Base-by-base conservation (phyloP, 352 stramenopile genomes). In the Thraustochytrium striatum region DNA sequence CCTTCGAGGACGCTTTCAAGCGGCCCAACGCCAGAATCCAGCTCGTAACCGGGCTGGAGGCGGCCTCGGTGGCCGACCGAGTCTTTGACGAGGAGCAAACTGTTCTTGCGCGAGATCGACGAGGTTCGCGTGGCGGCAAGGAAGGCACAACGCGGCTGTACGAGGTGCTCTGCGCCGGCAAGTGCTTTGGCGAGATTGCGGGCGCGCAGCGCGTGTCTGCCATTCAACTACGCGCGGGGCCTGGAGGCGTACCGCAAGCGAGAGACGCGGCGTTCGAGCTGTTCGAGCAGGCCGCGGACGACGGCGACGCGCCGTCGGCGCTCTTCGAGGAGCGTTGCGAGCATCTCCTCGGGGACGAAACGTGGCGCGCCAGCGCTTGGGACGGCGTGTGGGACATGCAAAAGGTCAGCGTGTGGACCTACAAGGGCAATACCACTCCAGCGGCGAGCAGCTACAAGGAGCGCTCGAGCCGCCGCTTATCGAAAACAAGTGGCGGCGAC, bases 381-480 rank as follows among this genome's bases (percentile, higher is more conserved):
- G 69, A 78, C 44, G 69, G 69, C 16, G 53, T 78, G 9, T 78
- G 69, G 69, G 69, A 78, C 43, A 78, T 78, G 69, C 43, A 78
- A 9, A 78, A 78, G 53, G 69, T 78, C n/a, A 72, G 38, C 3
- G 69, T 78, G 7, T 78, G 69, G 69, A 70, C 69, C 0, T 78
- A 78, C 39, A 61, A 78, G 55, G n/a, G n/a, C n/a, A n/a, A n/a
- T n/a, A n/a, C n/a, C n/a, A n/a, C n/a, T n/a, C n/a, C n/a, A n/a
- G n/a, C n/a, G n/a, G n/a, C n/a, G n/a, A n/a, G n/a, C n/a, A 36
- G 9, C 9, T n/a, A 36, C 55, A 9, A 16, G 16, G 47, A 55
- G 47, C 47, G 47, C 16, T 21, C 47, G 16, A n/a, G n/a, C n/a
- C n/a, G n/a, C n/a, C n/a, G n/a, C n/a, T n/a, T n/a, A n/a, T n/a